Evolutionary conservation across 345 rosid species (phyloP).

Genomic region (Gossypium anomalum): DNA sequence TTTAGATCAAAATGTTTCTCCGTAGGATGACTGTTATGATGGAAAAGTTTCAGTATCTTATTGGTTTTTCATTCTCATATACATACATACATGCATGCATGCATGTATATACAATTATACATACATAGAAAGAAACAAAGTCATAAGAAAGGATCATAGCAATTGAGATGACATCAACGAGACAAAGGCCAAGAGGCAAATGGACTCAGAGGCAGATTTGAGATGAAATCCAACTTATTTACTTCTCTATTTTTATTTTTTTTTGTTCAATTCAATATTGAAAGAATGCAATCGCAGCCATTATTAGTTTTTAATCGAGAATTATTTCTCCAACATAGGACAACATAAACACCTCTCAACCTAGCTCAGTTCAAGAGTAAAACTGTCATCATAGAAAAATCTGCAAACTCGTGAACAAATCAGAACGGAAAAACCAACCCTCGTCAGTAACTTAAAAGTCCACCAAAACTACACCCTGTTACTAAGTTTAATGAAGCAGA

Average conservation of each 20-base stretch:
- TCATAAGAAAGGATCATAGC: neutral
- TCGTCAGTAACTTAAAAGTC: neutral
- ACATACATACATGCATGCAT: too few species aligned
- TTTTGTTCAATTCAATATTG: neutral
- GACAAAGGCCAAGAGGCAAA: neutral
- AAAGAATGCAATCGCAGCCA: neutral
- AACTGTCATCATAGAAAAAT: neutral
- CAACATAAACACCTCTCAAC: slow-evolving; percentile 1
- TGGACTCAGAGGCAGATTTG: neutral
- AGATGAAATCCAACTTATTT: neutral
- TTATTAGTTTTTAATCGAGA: neutral
- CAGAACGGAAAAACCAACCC: neutral
- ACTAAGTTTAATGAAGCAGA: neutral
- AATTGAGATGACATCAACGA: neutral
- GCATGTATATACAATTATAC: too few species aligned
- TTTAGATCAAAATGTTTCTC: neutral
- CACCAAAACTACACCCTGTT: neutral
- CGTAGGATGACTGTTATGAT: neutral
- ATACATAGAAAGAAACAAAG: neutral
- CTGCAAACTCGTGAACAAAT: neutral
- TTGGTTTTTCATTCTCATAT: neutral
- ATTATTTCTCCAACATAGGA: neutral
- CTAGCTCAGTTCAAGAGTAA: neutral
- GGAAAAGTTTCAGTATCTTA: neutral
- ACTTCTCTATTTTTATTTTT: neutral